These are phyloP conservation scores for Mytilinidion resinicola DNA, from an alignment of 495 filamentous ascomycete genomes.

Conservation along the genomic window DNA sequence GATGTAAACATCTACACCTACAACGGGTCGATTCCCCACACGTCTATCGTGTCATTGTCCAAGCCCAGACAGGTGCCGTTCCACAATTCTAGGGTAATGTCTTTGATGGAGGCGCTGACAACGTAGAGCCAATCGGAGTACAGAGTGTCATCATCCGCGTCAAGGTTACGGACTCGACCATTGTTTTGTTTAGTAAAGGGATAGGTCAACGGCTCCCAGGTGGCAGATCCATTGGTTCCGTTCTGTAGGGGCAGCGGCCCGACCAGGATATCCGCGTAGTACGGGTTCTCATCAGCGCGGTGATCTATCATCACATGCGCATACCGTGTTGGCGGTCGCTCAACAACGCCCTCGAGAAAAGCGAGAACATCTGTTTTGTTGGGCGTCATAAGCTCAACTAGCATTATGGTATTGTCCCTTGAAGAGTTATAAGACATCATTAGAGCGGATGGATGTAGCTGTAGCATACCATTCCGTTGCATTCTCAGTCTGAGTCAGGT, in stretches of 20 bases:
- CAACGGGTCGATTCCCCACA: slow-evolving; percentile 34
- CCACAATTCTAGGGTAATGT: slow-evolving; percentile 39
- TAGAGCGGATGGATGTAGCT: too few species aligned
- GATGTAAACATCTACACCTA: slow-evolving; percentile 27
- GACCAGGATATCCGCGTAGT: slow-evolving; percentile 42
- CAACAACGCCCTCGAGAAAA: slow-evolving; percentile 39
- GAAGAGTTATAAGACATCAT: too few species aligned
- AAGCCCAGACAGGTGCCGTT: slow-evolving; percentile 28
- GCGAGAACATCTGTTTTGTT: slow-evolving; percentile 48
- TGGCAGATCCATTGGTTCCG: slow-evolving; percentile 19
- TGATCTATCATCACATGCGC: slow-evolving; percentile 43
- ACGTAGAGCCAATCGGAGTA: neutral
- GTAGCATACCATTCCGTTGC: too few species aligned
- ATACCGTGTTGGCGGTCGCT: slow-evolving; percentile 39
- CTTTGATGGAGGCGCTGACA: slow-evolving; percentile 30
- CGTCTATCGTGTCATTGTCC: slow-evolving; percentile 36
- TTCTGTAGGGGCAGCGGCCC: slow-evolving; percentile 45
- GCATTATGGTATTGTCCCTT: too few species aligned
- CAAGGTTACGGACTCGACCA: slow-evolving; percentile 13
- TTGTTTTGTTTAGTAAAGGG: slow-evolving; percentile 33
- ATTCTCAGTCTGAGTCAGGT: too few species aligned
- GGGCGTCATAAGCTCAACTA: slow-evolving; percentile 41
- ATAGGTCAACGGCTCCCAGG: slow-evolving; percentile 38
- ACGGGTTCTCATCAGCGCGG: slow-evolving; percentile 38
- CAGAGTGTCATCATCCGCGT: slow-evolving; percentile 26